Evolutionary conservation across 345 rosid genomes (phyloP), one percentile per base, ranked within the genome.

Genomic region (Erucastrum elatum): DNA sequence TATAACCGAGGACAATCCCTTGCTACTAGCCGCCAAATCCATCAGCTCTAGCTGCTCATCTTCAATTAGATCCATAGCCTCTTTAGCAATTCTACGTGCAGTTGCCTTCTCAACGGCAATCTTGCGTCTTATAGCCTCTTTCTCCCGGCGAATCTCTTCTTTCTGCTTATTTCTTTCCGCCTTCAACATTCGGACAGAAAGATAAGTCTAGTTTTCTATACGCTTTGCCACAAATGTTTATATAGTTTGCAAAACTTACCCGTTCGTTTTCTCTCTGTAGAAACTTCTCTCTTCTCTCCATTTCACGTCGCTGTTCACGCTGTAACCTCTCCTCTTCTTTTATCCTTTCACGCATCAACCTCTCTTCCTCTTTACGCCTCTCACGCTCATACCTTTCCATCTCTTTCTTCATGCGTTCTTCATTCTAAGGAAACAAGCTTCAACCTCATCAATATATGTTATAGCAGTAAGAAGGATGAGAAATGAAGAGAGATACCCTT

Each of bases 21-120:
- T 93, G 87, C 87, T 90, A 39, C 85, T 82, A 87, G 97, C 94
- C 67, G 95, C 97, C 88, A 93, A 84, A 66, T 96, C 99, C 99
- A 96, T 93, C 83, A 96, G 89, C 82, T 96, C 99, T 81, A 93
- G 86, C 81, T 93, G 99, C 74, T 96, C 98, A 88, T 96, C 99
- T 84, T 96, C 99, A 64, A 96, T 84, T 80, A 96, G 97, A 86
- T 93, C 99, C 97, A 91, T 88, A 62, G 99, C 88, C 77, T 96
- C 99, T 79, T 90, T 96, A 66, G 99, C 99, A 84, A 93, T 88
- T 82, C 84, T 91, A 67, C 98, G 94, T 46, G 99, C 98, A 83
- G 97, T 90, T 66, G 99, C 99, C 84, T 86, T 96, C 90, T 96
- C 98, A 81, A 90, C 76, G 31, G 99, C 99, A 85, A 90, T 79